Conservation (phyloP, 148 eudicot species). For the Bassia scoparia region DNA sequence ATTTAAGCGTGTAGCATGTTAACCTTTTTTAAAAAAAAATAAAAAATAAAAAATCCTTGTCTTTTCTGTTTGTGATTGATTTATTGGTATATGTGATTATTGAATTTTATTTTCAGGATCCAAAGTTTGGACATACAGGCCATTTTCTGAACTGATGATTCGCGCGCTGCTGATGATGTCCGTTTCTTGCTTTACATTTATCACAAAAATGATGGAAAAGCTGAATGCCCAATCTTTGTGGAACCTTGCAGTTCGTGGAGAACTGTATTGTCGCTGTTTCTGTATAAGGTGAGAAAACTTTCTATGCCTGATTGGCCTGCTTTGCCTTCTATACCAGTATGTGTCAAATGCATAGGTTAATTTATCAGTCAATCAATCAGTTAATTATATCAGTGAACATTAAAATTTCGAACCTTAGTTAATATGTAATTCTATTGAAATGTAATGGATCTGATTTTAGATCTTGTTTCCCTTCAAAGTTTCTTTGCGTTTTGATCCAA, state of each 20-base stretch:
- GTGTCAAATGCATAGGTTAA: neutral
- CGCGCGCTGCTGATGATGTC: slow-evolving; percentile 96
- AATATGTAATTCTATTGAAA: no score
- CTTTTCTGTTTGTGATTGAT: no score
- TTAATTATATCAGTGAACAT: neutral
- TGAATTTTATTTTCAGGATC: slow-evolving; percentile 50
- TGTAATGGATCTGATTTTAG: no score
- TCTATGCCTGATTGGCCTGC: slow-evolving; percentile 90
- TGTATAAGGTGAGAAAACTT: slow-evolving; percentile 49
- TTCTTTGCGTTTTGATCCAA: no score
- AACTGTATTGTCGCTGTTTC: slow-evolving; percentile 89
- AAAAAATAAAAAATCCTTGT: no score
- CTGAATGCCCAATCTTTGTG: slow-evolving; percentile 64
- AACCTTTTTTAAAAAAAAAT: neutral
- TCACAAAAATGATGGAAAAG: slow-evolving; percentile 81
- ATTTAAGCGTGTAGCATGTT: neutral
- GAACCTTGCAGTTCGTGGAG: slow-evolving; percentile 87
- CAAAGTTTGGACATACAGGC: slow-evolving; percentile 86
- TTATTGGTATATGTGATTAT: no score
- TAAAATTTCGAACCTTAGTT: no score
- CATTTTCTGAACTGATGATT: slow-evolving; percentile 80
- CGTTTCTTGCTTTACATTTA: slow-evolving; percentile 80
- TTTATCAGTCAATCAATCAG: neutral
- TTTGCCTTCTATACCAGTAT: slow-evolving; percentile 75
- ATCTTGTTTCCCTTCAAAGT: no score